phyloP scores from a whole-genome alignment of 257 asterid genomes.

The Lavandula angustifolia region DNA sequence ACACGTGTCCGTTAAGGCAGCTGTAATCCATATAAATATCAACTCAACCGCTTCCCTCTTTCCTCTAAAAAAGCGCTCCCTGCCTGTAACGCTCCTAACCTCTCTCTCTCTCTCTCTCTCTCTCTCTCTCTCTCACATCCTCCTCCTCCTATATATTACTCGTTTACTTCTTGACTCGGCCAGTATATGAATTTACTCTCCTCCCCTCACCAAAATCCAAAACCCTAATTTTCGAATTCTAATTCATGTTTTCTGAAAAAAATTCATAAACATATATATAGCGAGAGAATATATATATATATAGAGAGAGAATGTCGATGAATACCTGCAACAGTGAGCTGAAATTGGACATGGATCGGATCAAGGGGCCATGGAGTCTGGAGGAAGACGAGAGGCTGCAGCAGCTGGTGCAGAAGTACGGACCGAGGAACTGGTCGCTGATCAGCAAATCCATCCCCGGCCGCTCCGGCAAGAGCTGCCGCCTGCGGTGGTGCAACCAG shows the following conservation, averaged over 20 bases:
- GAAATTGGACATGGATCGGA: conserved; percentile 70
- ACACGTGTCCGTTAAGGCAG: conserved; percentile 90
- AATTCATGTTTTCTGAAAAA: conserved; percentile 24
- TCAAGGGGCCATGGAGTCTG: conserved; percentile 97
- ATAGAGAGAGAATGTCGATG: conserved; percentile 20
- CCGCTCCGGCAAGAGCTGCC: conserved; percentile 88
- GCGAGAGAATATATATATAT: too few relatives aligned
- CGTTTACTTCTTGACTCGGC: conserved; percentile 3
- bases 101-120: conserved; percentile 21
- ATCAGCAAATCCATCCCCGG: conserved; percentile 84
- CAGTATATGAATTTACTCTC: not conserved
- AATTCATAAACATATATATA: not conserved
- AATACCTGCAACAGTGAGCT: conserved; percentile 12
- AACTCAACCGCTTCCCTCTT: conserved; percentile 46
- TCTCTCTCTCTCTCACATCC: not conserved
- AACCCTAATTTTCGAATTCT: not conserved
- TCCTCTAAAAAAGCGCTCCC: conserved; percentile 33
- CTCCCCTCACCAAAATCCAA: not conserved
- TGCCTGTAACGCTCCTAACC: conserved; percentile 56
- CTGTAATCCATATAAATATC: conserved; percentile 65
- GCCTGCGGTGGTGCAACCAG: conserved; percentile 97
- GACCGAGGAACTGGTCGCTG: conserved; percentile 90
- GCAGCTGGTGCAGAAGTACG: conserved; percentile 76
- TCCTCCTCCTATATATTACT: not conserved
- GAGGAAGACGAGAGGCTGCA: conserved; percentile 77